phyloP scores from a whole-genome alignment of 768 basidiomycete genomes.

The Termitomyces eurrhizus region DNA sequence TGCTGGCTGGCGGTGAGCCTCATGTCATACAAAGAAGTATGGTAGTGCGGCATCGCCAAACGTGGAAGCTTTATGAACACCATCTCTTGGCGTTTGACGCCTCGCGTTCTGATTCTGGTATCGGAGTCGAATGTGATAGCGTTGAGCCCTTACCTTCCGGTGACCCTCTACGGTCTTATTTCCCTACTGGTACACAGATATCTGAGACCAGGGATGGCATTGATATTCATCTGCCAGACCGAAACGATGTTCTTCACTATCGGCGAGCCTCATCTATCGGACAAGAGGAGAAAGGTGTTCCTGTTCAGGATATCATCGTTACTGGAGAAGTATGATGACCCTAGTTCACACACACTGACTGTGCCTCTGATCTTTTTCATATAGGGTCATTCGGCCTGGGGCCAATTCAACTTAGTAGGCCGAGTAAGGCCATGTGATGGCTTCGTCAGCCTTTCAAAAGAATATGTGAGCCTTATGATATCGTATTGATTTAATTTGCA shows the following conservation, averaged over 20 bases:
- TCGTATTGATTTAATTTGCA: slow-evolving; percentile 2
- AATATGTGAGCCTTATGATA: slow-evolving; percentile 56
- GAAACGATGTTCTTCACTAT: slow-evolving; percentile 26
- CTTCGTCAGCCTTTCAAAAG: slow-evolving; percentile 75
- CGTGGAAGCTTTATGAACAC: slow-evolving; percentile 84
- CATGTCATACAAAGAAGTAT: slow-evolving; percentile 65
- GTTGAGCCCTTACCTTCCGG: slow-evolving; percentile 47
- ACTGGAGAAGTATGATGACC: slow-evolving; percentile 59
- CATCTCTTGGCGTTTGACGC: slow-evolving; percentile 40
- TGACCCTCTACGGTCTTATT: slow-evolving; percentile 57
- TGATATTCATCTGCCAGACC: slow-evolving; percentile 41
- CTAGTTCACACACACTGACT: background rate
- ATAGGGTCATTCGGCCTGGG: slow-evolving; percentile 91
- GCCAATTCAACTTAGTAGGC: slow-evolving; percentile 76
- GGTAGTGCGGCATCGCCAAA: slow-evolving; percentile 83
- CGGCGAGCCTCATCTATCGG: slow-evolving; percentile 19
- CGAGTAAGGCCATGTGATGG: slow-evolving; percentile 82
- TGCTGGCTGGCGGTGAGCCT: slow-evolving; percentile 68
- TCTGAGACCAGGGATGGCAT: slow-evolving; percentile 46
- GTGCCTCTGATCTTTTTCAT: background rate
- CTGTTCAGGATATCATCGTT: slow-evolving; percentile 60
- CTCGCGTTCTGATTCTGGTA: slow-evolving; percentile 27
- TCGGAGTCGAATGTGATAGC: slow-evolving; percentile 26
- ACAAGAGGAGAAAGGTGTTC: slow-evolving; percentile 17
- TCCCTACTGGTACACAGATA: slow-evolving; percentile 51